phyloP scores from a whole-genome alignment of 331 rosid genomes.

The Quercus phellos region DNA sequence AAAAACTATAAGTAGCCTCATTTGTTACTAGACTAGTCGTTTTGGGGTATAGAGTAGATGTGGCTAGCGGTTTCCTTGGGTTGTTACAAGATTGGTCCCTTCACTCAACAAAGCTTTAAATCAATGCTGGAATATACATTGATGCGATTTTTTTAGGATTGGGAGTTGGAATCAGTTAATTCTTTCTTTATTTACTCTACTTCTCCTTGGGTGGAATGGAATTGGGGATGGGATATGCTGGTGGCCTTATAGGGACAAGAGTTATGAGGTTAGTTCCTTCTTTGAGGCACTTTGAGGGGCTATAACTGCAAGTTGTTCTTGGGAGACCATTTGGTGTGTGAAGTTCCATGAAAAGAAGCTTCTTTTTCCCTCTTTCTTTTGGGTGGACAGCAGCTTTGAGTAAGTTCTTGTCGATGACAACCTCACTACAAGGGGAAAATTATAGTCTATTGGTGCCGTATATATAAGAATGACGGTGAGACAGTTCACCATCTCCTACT shows the following conservation, averaged over 20 bases:
- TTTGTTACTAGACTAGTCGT: no score
- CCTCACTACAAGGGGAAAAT: neutral
- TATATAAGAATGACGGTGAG: no score
- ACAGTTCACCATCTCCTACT: no score
- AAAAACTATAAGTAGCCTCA: no score
- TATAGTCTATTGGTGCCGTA: neutral
- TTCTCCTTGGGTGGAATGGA: neutral
- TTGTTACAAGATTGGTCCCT: neutral
- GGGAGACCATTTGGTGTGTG: neutral
- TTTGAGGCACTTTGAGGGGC: neutral
- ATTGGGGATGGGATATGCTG: neutral
- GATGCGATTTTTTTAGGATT: neutral
- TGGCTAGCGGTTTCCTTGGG: no score
- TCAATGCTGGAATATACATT: neutral
- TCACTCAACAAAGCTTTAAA: neutral
- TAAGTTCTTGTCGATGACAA: neutral
- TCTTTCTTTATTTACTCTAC: neutral
- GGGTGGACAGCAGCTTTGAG: neutral
- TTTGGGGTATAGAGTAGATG: no score
- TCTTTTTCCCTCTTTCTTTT: neutral
- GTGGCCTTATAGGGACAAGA: neutral
- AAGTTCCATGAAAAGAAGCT: neutral
- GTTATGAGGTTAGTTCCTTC: neutral
- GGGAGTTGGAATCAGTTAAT: neutral
- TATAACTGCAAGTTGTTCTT: neutral